Evolutionary conservation across 768 basidiomycete species (phyloP), one percentile per base, ranked within the genome.

Genomic region (Agaricus bisporus): DNA sequence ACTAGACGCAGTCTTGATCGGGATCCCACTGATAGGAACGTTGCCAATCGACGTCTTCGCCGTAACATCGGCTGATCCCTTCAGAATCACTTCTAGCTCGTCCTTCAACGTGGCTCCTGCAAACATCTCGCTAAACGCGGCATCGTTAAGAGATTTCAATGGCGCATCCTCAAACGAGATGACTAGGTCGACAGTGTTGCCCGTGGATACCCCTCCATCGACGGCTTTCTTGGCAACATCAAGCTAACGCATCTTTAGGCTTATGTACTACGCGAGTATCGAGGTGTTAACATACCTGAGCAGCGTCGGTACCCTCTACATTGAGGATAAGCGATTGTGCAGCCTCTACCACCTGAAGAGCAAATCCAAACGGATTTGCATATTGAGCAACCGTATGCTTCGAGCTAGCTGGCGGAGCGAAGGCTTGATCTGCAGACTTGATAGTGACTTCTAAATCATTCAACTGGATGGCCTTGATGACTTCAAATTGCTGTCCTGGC

Each of bases 341-440:
- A 2, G 80, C 70, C 57, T 78, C 72, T 10, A 81, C 64, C 20
- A 86, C 82, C 60, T 87, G 84, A 49, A 88, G 63, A 10, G 82
- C 79, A 68, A 89, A 89, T 3, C 86, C 86, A 63, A 88, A 88
- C 1, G 87, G 86, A 66, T 88, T 89, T 65, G 78, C 79, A 64
- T 85, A 86, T 57, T 73, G 68, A 14, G 81, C 83, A 3, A 81
- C 50, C 0, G 81, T 82, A 48, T 71, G 66, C 38, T 75, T 66
- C 4, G 83, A 86, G 57, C 80, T 77, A 0, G 84, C 69, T n/a
- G 76, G 69, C 0, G 86, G 84, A 1, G 78, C 76, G 59, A 80
- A 86, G 0, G 80, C 72, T 63, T 88, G 72, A 48, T 73, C 72
- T 37, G 72, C 71, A 6, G 71, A 73, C 25, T 75, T 64, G 66